Conservation (phyloP, 805 yeast genomes). For the Sungouiella thailandica region DNA sequence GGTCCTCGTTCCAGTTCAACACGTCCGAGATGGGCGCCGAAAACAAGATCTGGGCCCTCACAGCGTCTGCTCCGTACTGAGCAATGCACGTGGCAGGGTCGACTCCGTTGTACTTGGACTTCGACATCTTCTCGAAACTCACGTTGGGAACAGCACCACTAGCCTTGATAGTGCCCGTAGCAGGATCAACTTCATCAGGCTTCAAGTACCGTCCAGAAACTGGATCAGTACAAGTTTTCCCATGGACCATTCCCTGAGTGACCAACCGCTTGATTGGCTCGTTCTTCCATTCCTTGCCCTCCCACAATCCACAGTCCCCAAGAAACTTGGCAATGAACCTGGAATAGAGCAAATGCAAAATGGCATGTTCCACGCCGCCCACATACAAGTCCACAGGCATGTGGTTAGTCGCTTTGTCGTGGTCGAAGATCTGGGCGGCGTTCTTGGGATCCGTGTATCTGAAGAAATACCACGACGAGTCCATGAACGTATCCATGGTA, state of each 20-base stretch:
- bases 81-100: slow-evolving; percentile 77
- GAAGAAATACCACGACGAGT: slow-evolving; percentile 94
- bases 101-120: slow-evolving; percentile 91
- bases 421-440: slow-evolving; percentile 45
- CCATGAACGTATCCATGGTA: slow-evolving; percentile 98
- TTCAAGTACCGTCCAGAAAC: slow-evolving; percentile 67
- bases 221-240: slow-evolving; percentile 75
- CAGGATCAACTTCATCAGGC: slow-evolving; percentile 63
- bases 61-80: slow-evolving; percentile 87
- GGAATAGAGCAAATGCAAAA: slow-evolving; percentile 80
- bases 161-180: slow-evolving; percentile 38
- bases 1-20: slow-evolving; percentile 84
- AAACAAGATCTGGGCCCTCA: slow-evolving; percentile 87
- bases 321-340: slow-evolving; percentile 82
- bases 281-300: slow-evolving; percentile 49
- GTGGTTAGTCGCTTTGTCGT: slow-evolving; percentile 41
- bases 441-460: slow-evolving; percentile 78
- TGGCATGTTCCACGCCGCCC: slow-evolving; percentile 98
- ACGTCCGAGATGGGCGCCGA: slow-evolving; percentile 85
- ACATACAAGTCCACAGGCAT: slow-evolving; percentile 88
- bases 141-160: slow-evolving; percentile 50
- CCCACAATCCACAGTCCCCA: slow-evolving; percentile 63
- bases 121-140: slow-evolving; percentile 90
- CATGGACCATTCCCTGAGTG: slow-evolving; percentile 98
- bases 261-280: slow-evolving; percentile 81